phyloP scores from a whole-genome alignment of 805 yeast species.

The Starmera caribaea region DNA sequence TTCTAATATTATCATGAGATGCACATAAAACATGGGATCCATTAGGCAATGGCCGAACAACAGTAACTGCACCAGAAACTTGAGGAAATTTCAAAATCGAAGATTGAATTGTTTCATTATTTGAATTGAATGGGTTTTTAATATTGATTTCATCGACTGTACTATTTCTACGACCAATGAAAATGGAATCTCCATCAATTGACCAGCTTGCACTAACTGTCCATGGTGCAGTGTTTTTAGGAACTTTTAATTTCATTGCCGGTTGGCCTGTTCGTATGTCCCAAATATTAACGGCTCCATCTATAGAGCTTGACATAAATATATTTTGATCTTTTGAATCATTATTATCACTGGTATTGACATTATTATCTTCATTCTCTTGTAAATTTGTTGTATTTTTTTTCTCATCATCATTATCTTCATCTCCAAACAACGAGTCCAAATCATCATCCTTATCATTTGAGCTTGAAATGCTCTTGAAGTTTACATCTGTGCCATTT shows the following conservation, averaged over 20 bases:
- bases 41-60: slow-evolving; percentile 73
- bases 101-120: slow-evolving; percentile 37
- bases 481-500: slow-evolving; percentile 11
- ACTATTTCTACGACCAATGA: slow-evolving; percentile 84
- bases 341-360: background rate
- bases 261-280: slow-evolving; percentile 49
- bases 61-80: slow-evolving; percentile 85
- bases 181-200: slow-evolving; percentile 65
- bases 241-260: slow-evolving; percentile 41
- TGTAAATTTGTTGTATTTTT: slow-evolving; percentile 13
- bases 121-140: slow-evolving; percentile 37
- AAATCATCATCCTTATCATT: slow-evolving; percentile 32
- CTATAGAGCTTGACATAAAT: slow-evolving; percentile 73
- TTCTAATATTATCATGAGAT: slow-evolving; percentile 79
- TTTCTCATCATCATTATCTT: slow-evolving; percentile 30
- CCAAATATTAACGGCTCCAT: slow-evolving; percentile 79
- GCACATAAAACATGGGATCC: slow-evolving; percentile 76
- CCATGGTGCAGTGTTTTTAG: slow-evolving; percentile 84
- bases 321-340: slow-evolving; percentile 32
- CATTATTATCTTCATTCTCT: slow-evolving; percentile 27
- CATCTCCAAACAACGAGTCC: slow-evolving; percentile 53
- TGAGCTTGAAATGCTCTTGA: slow-evolving; percentile 2
- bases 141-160: slow-evolving; percentile 69
- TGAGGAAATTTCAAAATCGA: slow-evolving; percentile 66
- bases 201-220: slow-evolving; percentile 88